Conservation (phyloP, 345 rosid genomes). For the Citrus inodora region DNA sequence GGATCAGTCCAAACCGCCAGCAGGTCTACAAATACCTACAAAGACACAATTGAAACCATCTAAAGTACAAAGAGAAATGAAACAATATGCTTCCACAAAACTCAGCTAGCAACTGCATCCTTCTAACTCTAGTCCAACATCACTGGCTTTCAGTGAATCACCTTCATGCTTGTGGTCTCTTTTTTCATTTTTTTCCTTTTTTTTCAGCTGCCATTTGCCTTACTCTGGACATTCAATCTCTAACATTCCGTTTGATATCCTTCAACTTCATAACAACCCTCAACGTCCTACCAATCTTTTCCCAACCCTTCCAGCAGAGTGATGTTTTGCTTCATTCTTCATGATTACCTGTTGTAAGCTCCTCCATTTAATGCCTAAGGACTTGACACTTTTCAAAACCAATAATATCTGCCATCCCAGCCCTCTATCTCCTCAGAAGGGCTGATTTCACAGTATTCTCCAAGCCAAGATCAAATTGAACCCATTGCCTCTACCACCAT, state of each 20-base stretch:
- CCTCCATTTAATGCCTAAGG: neutral
- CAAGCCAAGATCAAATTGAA: neutral
- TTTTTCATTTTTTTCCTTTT: neutral
- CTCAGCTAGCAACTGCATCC: conserved; percentile 7
- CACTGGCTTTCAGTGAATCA: neutral
- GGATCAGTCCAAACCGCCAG: neutral
- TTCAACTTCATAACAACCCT: neutral
- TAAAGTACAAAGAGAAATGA: neutral
- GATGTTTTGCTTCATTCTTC: neutral
- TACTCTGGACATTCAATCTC: neutral
- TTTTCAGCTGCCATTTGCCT: neutral
- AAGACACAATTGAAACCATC: neutral
- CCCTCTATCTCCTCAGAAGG: neutral
- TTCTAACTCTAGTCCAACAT: neutral
- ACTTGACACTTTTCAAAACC: neutral
- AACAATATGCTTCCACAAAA: neutral
- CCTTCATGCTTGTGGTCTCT: neutral
- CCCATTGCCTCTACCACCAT: neutral
- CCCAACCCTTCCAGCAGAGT: neutral
- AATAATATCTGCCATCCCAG: neutral
- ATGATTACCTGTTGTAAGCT: neutral
- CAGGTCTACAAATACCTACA: neutral
- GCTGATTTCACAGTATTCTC: neutral
- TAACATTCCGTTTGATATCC: neutral
- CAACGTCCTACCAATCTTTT: neutral